Evolutionary conservation across 768 basidiomycete genomes (phyloP).

Genomic region (Termitomyces sp.): DNA sequence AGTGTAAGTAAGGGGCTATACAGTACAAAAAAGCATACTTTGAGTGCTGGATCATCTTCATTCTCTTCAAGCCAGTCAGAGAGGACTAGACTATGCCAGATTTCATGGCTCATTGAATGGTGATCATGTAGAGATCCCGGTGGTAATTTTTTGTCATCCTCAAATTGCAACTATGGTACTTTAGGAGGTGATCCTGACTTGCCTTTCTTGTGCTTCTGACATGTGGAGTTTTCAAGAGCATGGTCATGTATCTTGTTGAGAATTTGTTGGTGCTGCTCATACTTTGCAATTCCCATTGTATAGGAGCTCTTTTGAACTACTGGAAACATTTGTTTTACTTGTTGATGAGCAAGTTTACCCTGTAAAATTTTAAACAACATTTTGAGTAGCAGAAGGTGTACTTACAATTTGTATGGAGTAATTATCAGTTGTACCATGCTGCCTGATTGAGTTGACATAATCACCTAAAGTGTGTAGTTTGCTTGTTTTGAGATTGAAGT

Average conservation of each 20-base stretch:
- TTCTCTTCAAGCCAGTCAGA: not conserved
- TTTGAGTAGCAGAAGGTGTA: not conserved
- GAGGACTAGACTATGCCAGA: not conserved
- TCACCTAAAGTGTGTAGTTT: slow-evolving; percentile 34
- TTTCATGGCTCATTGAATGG: not conserved
- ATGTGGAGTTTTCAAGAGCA: not conserved
- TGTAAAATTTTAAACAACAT: slow-evolving; percentile 10
- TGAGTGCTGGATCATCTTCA: not conserved
- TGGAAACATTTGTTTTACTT: slow-evolving; percentile 30
- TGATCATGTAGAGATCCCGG: not conserved
- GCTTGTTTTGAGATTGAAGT: slow-evolving; percentile 27
- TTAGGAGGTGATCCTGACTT: not conserved
- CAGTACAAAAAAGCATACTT: not conserved
- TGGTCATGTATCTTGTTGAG: slow-evolving; percentile 1
- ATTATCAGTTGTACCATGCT: slow-evolving; percentile 31
- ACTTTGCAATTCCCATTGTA: slow-evolving; percentile 22
- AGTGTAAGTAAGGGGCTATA: not conserved
- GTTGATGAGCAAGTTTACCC: slow-evolving; percentile 35
- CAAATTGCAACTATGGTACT: slow-evolving; percentile 3
- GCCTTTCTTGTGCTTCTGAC: not conserved
- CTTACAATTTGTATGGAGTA: slow-evolving; percentile 35
- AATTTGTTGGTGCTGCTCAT: slow-evolving; percentile 7
- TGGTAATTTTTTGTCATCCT: not conserved
- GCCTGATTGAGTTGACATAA: slow-evolving; percentile 21
- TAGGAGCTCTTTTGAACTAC: slow-evolving; percentile 23